Evolutionary conservation across 192 early-diverging fungal genomes (phyloP).

Genomic region (Linnemannia hyalina): DNA sequence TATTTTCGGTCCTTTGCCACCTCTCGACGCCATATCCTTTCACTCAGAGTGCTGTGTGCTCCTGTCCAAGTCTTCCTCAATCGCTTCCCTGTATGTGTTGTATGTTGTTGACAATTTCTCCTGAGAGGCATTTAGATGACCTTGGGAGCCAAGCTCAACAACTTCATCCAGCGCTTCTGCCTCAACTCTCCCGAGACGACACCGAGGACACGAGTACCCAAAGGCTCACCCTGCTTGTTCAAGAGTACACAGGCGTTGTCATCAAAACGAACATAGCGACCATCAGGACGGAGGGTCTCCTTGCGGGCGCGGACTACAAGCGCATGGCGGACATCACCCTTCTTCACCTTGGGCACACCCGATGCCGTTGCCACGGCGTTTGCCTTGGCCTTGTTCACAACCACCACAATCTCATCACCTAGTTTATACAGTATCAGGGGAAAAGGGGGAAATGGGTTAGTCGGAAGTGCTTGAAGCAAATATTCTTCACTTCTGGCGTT

Average conservation of each 20-base stretch:
- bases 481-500: too few species aligned
- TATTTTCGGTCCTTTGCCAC: neutral
- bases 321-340: constrained; percentile 94
- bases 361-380: constrained; percentile 72
- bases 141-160: constrained; percentile 92
- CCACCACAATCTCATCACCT: constrained; percentile 95
- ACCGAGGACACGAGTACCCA: constrained; percentile 94
- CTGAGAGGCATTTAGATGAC: constrained; percentile 72
- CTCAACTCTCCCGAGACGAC: constrained; percentile 90
- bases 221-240: constrained; percentile 93
- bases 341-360: constrained; percentile 82
- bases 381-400: constrained; percentile 94
- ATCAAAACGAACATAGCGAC: constrained; percentile 93
- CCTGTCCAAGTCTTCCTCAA: neutral
- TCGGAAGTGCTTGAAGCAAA: neutral
- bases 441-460: neutral
- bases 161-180: constrained; percentile 97
- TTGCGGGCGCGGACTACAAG: constrained; percentile 92
- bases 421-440: constrained; percentile 14
- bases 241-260: constrained; percentile 97
- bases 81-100: constrained; percentile 3
- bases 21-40: neutral
- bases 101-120: neutral
- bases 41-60: neutral
- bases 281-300: constrained; percentile 91